phyloP scores from a whole-genome alignment of 495 filamentous ascomycete species.

The Jackrogersella multiformis region DNA sequence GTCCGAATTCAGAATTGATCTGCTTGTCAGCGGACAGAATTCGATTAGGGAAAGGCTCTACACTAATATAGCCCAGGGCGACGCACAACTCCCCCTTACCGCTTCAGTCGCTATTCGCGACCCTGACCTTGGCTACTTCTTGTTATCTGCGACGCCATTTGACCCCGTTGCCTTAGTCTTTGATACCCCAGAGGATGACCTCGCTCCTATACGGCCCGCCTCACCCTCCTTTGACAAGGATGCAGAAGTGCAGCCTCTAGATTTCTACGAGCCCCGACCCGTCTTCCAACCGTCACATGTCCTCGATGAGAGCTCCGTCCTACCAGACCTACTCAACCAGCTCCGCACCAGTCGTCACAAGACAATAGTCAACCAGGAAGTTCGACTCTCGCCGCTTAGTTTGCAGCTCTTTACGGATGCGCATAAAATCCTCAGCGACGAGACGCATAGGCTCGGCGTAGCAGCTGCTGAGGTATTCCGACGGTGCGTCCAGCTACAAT shows the following conservation, averaged over 20 bases:
- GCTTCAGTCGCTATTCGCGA: conserved; percentile 74
- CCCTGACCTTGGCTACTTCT: conserved; percentile 78
- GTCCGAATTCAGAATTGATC: conserved; percentile 74
- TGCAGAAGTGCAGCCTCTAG: conserved; percentile 47
- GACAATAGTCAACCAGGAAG: conserved; percentile 70
- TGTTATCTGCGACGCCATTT: conserved; percentile 73
- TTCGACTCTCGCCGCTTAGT: conserved; percentile 78
- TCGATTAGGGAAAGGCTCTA: conserved; percentile 70
- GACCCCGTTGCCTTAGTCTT: conserved; percentile 72
- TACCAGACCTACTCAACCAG: conserved; percentile 70
- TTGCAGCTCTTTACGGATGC: conserved; percentile 78
- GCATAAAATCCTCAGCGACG: conserved; percentile 75
- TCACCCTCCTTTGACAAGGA: conserved; percentile 49
- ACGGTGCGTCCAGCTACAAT: conserved; percentile 74
- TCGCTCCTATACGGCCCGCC: conserved; percentile 44
- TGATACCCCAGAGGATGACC: conserved; percentile 67
- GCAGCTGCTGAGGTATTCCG: conserved; percentile 86
- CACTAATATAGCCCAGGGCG: conserved; percentile 51
- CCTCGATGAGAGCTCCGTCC: conserved; percentile 66
- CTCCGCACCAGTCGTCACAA: conserved; percentile 68
- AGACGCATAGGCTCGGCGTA: conserved; percentile 75
- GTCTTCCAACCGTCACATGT: conserved; percentile 74
- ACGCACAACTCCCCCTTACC: conserved; percentile 57
- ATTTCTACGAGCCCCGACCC: conserved; percentile 65
- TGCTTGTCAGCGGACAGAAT: conserved; percentile 70